phyloP scores from a whole-genome alignment of 495 filamentous ascomycete genomes.

The Penicillium taxi region DNA sequence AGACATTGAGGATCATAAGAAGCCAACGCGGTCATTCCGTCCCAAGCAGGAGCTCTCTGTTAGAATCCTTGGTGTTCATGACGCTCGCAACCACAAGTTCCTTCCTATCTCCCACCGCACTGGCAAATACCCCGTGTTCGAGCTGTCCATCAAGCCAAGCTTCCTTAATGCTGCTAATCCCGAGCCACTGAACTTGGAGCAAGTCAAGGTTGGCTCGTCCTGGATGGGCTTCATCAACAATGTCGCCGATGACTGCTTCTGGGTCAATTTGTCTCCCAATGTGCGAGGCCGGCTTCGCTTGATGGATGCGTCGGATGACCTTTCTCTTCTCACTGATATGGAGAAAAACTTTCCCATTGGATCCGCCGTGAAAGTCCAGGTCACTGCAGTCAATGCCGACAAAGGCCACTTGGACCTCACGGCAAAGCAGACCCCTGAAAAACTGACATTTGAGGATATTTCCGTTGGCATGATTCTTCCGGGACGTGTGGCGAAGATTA shows the following conservation, averaged over 20 bases:
- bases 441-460: conserved; percentile 58
- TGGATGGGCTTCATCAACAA: conserved; percentile 88
- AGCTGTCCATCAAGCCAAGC: conserved; percentile 77
- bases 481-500: conserved; percentile 75
- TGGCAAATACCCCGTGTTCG: conserved; percentile 70
- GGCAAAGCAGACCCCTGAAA: conserved; percentile 50
- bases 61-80: conserved; percentile 77
- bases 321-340: conserved; percentile 65
- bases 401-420: conserved; percentile 75
- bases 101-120: conserved; percentile 81
- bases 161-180: conserved; percentile 48
- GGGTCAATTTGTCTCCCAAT: conserved; percentile 87
- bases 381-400: conserved; percentile 63
- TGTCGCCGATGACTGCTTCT: conserved; percentile 62
- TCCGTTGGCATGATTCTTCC: conserved; percentile 71
- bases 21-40: conserved; percentile 65
- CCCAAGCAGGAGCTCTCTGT: conserved; percentile 62
- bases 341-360: conserved; percentile 82
- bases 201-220: conserved; percentile 59
- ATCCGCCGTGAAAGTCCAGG: conserved; percentile 70
- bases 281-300: conserved; percentile 73
- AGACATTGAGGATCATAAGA: conserved; percentile 71
- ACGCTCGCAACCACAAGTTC: conserved; percentile 83
- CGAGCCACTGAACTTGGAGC: conserved; percentile 60
- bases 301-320: conserved; percentile 78